Conservation (phyloP, 805 yeast species). For the Candida manassasensis region DNA sequence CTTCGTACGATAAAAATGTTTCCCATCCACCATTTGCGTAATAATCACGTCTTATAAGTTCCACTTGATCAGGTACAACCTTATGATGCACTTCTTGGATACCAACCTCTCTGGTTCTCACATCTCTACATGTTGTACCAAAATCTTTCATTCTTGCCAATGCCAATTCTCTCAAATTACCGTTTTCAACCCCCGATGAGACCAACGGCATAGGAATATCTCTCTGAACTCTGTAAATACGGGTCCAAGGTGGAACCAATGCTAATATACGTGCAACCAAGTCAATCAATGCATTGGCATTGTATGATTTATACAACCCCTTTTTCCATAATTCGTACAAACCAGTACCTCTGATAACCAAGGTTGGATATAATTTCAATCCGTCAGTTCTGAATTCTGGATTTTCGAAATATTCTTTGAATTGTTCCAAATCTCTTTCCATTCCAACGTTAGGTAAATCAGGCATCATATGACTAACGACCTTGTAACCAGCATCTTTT, state of each 20-base stretch:
- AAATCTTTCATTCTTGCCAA: constrained; percentile 97
- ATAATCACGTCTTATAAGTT: constrained; percentile 89
- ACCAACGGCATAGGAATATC: constrained; percentile 99
- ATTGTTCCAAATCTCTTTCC: constrained; percentile 96
- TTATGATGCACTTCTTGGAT: constrained; percentile 97
- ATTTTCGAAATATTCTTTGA: constrained; percentile 92
- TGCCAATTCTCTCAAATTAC: constrained; percentile 92
- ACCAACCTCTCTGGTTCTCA: constrained; percentile 96
- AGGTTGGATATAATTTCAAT: constrained; percentile 88
- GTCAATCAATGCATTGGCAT: constrained; percentile 90
- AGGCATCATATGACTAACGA: constrained; percentile 99
- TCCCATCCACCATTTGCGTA: constrained; percentile 99
- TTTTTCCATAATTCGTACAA: constrained; percentile 95
- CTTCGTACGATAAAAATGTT: constrained; percentile 92
- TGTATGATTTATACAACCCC: constrained; percentile 89
- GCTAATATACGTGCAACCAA: constrained; percentile 94
- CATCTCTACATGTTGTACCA: constrained; percentile 93
- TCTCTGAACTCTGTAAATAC: constrained; percentile 96
- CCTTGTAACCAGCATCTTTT: constrained; percentile 98
- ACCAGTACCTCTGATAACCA: constrained; percentile 97
- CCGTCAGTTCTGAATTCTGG: constrained; percentile 98
- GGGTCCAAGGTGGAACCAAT: constrained; percentile 97
- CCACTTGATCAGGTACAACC: constrained; percentile 95
- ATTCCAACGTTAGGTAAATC: constrained; percentile 97
- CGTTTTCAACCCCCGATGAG: constrained; percentile 96